Conservation (phyloP, 345 rosid species). For the Cochlearia excelsa region DNA sequence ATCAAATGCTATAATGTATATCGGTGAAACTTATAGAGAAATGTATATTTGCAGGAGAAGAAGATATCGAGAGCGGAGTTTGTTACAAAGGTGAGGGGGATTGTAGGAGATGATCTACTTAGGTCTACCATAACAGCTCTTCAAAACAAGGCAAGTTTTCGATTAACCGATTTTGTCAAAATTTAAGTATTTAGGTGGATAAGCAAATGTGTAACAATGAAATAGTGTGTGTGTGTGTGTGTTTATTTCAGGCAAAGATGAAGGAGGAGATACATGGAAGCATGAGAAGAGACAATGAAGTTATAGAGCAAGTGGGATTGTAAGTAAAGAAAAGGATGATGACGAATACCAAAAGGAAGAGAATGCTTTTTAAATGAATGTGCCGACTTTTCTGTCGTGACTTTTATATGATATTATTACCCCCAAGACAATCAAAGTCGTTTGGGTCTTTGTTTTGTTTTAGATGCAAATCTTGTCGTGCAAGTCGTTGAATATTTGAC, state of each 20-base stretch:
- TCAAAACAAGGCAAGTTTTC: constrained; percentile 43
- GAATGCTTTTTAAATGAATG: constrained; percentile 26
- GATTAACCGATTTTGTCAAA: background rate
- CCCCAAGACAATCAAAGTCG: background rate
- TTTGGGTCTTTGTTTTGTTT: constrained; percentile 5
- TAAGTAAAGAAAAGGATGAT: constrained; percentile 27
- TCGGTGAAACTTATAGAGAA: background rate
- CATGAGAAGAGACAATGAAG: constrained; percentile 18
- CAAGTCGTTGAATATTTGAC: background rate
- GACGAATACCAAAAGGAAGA: constrained; percentile 34
- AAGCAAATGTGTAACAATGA: too few species aligned
- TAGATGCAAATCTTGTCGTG: constrained; percentile 25
- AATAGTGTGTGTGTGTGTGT: too few species aligned
- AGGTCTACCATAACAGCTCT: constrained; percentile 68
- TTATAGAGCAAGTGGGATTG: constrained; percentile 27
- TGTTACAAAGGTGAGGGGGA: constrained; percentile 56
- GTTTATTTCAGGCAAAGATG: constrained; percentile 25
- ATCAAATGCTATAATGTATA: background rate
- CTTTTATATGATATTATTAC: background rate
- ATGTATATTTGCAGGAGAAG: constrained; percentile 45
- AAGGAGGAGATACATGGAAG: constrained; percentile 29
- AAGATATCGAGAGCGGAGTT: constrained; percentile 64
- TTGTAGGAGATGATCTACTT: constrained; percentile 72
- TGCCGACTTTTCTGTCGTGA: constrained; percentile 34
- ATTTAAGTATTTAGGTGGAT: background rate